Evolutionary conservation across 306 rosid genomes (phyloP), one percentile per base, ranked within the genome.

Genomic region (Malus fusca): DNA sequence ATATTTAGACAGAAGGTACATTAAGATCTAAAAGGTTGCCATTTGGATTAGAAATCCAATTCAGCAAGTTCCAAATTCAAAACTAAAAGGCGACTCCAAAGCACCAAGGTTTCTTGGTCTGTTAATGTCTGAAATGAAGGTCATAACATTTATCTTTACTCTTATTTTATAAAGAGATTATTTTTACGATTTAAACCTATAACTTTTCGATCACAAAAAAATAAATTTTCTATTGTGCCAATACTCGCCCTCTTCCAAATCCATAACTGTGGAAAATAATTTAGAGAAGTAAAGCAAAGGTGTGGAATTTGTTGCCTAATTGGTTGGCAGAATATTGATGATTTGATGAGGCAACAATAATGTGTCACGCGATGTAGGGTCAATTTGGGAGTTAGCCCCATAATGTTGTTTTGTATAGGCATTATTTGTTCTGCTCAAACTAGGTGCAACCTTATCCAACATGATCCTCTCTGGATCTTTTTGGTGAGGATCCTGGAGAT

Each of bases 291-390:
- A 48, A 48, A 17, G 8, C 55, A 33, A 31, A 5, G 46, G 71
- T 58, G 75, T 22, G 62, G 28, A 61, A 82, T 15, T 3, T 82
- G 88, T 85, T 77, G 3, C 58, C 68, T 19, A 35, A 40, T 44
- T 26, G 74, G 77, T 71, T 82, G 84, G 78, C 96, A 88, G 43
- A 67, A 79, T 77, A 69, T 75, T 80, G 79, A 87, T 83, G 73
- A 83, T 80, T 83, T 81, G 75, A 79, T 66, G 23, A 59, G 58
- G 73, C 61, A 65, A 82, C 83, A 82, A 82, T 78, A 80, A 65
- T 80, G 81, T 82, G 82, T 82, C 90, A 89, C 71, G 85, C 84
- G 6, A 75, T 69, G 93, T 87, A 79, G 93, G 93, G 91, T 65
- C 87, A 76, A 74, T 35, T 55, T 42, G 40, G 43, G 33, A 72